Percentiles rank a stretch among this genome's conserved stretches.
Conservation (phyloP, 163 green algal genomes). For the Scenedesmus sp. region DNA sequence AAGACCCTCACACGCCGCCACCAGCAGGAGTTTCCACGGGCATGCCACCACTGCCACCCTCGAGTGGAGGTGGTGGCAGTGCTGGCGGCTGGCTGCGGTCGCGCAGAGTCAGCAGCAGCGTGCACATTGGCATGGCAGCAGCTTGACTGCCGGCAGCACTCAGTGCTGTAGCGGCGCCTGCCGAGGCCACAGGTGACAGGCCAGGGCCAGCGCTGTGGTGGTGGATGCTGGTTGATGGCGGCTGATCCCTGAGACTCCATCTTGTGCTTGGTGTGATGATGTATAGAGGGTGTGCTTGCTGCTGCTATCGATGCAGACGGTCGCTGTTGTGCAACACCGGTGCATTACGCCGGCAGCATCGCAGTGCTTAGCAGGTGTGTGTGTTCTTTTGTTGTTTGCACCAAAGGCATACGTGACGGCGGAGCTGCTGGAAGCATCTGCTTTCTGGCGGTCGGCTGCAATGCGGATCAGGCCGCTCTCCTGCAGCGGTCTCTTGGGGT, state of each 20-base stretch:
- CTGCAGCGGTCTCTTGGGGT: too few species aligned
- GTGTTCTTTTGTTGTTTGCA: neutral
- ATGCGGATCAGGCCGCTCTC: too few species aligned
- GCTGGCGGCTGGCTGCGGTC: neutral
- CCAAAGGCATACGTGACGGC: too few species aligned
- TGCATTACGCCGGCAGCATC: neutral
- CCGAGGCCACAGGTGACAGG: neutral
- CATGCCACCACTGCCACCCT: neutral
- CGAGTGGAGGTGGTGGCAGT: neutral
- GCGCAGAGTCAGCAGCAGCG: neutral
- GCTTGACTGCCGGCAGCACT: neutral
- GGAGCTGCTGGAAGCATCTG: too few species aligned
- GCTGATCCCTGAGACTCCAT: neutral
- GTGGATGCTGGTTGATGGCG: neutral
- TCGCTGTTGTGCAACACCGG: neutral
- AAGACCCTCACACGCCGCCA: neutral
- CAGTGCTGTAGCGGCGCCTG: too few species aligned
- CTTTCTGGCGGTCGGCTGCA: too few species aligned
- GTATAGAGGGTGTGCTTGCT: neutral
- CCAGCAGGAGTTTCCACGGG: neutral
- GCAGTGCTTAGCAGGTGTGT: neutral
- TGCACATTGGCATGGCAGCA: neutral
- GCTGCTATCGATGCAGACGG: neutral
- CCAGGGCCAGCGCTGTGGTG: neutral
- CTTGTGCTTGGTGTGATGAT: neutral